phyloP scores from a whole-genome alignment of 2,329 filamentous ascomycete genomes.

The Colletotrichum somersetense region DNA sequence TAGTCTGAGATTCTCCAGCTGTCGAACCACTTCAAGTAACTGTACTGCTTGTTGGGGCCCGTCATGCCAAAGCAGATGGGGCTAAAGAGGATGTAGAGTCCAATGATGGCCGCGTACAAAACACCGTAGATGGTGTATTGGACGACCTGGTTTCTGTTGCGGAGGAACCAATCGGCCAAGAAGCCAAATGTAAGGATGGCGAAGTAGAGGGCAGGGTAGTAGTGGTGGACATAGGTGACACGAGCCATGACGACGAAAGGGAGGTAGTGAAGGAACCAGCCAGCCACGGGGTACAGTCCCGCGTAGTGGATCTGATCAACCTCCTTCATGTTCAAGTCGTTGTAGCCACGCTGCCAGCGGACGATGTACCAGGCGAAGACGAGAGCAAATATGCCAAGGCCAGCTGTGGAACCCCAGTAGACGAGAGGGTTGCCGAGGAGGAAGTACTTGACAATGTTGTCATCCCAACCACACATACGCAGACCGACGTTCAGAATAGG shows the following conservation, averaged over 20 bases:
- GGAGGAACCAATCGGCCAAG: slow-evolving; percentile 85
- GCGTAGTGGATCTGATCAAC: slow-evolving; percentile 96
- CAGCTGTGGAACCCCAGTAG: slow-evolving; percentile 93
- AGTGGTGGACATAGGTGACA: slow-evolving; percentile 99
- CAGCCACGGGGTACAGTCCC: slow-evolving; percentile 89
- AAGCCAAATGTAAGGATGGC: slow-evolving; percentile 93
- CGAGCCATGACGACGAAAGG: slow-evolving; percentile 98
- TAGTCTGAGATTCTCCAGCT: slow-evolving; percentile 84
- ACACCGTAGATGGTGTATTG: slow-evolving; percentile 78
- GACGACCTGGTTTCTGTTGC: slow-evolving; percentile 72
- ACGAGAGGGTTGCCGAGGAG: slow-evolving; percentile 95
- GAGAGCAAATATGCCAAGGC: slow-evolving; percentile 78
- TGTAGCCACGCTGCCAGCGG: slow-evolving; percentile 95
- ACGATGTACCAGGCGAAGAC: slow-evolving; percentile 87
- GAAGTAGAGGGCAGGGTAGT: slow-evolving; percentile 98
- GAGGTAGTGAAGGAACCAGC: slow-evolving; percentile 96
- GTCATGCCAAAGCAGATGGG: slow-evolving; percentile 98
- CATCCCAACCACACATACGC: slow-evolving; percentile 98
- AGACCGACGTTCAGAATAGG: slow-evolving; percentile 94
- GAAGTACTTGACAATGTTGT: slow-evolving; percentile 97
- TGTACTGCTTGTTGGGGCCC: slow-evolving; percentile 85
- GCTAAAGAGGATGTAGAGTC: slow-evolving; percentile 90
- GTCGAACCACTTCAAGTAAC: slow-evolving; percentile 93
- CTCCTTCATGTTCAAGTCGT: slow-evolving; percentile 81
- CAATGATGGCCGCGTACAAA: slow-evolving; percentile 81